Conservation (phyloP, 257 asterid species). For the Leptodermis oblonga region DNA sequence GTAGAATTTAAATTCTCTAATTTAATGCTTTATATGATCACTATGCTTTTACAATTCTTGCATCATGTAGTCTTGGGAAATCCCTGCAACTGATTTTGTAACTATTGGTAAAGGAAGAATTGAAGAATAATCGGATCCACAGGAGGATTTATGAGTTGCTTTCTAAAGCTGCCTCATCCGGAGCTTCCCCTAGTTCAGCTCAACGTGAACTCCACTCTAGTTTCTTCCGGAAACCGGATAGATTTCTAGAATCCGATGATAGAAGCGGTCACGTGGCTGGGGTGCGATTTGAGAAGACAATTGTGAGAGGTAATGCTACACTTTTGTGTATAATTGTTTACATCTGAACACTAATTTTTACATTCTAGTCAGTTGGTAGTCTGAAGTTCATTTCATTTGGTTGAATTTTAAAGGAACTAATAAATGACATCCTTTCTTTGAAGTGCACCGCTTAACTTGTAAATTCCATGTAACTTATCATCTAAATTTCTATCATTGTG, state of each 20-base stretch:
- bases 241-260: constrained; percentile 51
- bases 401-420: not conserved
- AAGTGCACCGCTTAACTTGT: not conserved
- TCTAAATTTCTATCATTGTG: not conserved
- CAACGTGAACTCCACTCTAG: constrained; percentile 80
- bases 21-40: not conserved
- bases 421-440: no score
- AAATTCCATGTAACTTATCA: not conserved
- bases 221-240: constrained; percentile 79
- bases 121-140: constrained; percentile 76
- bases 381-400: not conserved
- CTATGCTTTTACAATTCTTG: not conserved
- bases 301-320: constrained; percentile 46
- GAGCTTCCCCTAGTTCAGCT: constrained; percentile 30
- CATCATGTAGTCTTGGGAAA: not conserved
- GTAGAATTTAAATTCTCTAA: not conserved
- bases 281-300: constrained; percentile 71
- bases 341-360: not conserved
- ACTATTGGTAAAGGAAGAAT: constrained; percentile 53
- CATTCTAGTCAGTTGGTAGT: not conserved
- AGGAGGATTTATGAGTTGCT: constrained; percentile 85
- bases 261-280: constrained; percentile 55
- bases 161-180: constrained; percentile 58
- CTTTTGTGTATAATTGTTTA: not conserved
- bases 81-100: constrained; percentile 3